Evolutionary conservation across 345 rosid genomes (phyloP), one percentile per base, ranked within the genome.

Genomic region (Reutealis trisperma): DNA sequence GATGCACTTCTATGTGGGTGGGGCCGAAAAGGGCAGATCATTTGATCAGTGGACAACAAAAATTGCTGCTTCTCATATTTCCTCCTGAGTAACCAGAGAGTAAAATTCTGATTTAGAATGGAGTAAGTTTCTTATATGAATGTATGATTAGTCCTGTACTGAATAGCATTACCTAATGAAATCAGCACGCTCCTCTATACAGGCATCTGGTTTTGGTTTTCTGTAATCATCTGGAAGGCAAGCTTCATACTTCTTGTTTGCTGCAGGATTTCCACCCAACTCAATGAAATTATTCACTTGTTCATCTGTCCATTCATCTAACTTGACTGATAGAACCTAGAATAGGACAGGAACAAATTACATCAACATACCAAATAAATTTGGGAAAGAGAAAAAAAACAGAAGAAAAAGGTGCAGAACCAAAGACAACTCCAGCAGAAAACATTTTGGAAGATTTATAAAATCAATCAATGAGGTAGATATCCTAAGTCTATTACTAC

Each of bases 271-370:
- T 67, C 99, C 99, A 70, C 99, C 99, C 82, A 86, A 57, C 18
- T 83, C 90, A 27, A 75, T 80, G 55, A 96, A 82, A 71, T 57
- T 41, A 42, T 87, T 85, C 15, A 96, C 97, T 85, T 96, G 97
- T 61, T 96, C 97, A 71, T 94, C 97, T 30, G 97, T 89, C 99
- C 99, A 96, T 27, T 92, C 97, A 77, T 96, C 98, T 74, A 96
- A 91, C 78, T 94, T 96, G 77, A 91, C 88, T 8, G 99, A 96
- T 67, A 91, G 78, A 75, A 96, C 97, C 99, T 96, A 89, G 67
- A 25, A 83, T 16, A 82, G 27, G 41, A 59, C 72, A 21, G 18
- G 55, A 73, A 62, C 71, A 71, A 51, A 72, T 73, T 70, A 71
- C 52, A 71, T 49, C 75, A 34, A 16, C 66, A 5, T 72, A 27